phyloP scores from a whole-genome alignment of 176 grass and related monocot genomes.

The Raddia distichophylla region DNA sequence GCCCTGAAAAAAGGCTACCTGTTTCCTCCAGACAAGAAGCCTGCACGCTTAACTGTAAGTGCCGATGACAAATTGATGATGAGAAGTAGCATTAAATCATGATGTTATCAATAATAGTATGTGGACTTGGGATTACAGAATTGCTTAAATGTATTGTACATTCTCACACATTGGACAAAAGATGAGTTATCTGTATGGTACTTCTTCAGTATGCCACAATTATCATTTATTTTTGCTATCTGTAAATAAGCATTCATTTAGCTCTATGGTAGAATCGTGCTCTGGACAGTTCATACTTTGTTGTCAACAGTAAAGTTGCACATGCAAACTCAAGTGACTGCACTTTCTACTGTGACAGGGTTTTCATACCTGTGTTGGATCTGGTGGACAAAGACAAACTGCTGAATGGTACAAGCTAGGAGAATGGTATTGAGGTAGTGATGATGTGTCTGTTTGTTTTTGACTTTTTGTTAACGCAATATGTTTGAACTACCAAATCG shows the following conservation, averaged over 20 bases:
- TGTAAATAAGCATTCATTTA: not conserved
- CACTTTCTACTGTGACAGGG: slow-evolving; percentile 57
- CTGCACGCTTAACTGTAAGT: slow-evolving; percentile 87
- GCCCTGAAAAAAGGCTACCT: slow-evolving; percentile 93
- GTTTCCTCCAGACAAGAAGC: slow-evolving; percentile 91
- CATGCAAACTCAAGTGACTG: not conserved
- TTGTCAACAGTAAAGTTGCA: not conserved
- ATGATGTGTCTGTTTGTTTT: not conserved
- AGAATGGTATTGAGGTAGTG: slow-evolving; percentile 91
- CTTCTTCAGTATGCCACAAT: slow-evolving; percentile 4
- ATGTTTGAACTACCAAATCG: not conserved
- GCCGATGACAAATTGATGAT: not conserved
- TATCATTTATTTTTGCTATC: not conserved
- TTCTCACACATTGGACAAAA: not conserved
- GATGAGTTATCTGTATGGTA: not conserved
- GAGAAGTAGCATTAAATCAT: not conserved
- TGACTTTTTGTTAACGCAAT: not conserved
- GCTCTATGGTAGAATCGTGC: not conserved
- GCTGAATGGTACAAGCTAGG: slow-evolving; percentile 88
- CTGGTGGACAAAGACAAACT: slow-evolving; percentile 78
- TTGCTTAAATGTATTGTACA: not conserved
- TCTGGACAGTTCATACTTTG: not conserved
- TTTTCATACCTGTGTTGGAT: slow-evolving; percentile 93
- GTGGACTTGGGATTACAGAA: not conserved
- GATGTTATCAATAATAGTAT: not conserved